These are phyloP conservation scores for Acacia pycnantha DNA, from an alignment of 331 rosid genomes.

Conservation along the genomic window DNA sequence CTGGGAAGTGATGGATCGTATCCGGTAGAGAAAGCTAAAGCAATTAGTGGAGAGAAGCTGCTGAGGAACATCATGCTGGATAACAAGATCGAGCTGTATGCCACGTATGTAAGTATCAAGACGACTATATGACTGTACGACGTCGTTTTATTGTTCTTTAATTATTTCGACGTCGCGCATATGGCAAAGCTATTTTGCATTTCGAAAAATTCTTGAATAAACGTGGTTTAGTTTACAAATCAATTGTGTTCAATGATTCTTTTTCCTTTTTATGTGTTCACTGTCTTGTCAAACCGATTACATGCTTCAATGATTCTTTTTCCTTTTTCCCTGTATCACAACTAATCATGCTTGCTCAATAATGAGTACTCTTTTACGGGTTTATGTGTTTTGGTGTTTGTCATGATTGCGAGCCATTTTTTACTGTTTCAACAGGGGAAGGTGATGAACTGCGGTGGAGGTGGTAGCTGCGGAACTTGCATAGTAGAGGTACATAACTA, in stretches of 20 bases:
- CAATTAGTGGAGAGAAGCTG: slow-evolving; percentile 70
- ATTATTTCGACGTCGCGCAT: not conserved
- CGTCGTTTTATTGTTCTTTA: not conserved
- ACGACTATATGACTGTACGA: not conserved
- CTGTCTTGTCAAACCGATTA: not conserved
- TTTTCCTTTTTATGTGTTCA: not conserved
- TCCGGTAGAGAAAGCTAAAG: slow-evolving; percentile 67
- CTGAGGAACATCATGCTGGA: slow-evolving; percentile 85
- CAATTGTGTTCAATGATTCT: not conserved
- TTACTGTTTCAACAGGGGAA: slow-evolving; percentile 60
- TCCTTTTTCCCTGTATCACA: not conserved
- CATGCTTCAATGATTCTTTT: not conserved
- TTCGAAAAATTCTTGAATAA: not conserved
- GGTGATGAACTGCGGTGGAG: slow-evolving; percentile 93
- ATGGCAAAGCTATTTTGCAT: not conserved
- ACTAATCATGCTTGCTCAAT: not conserved
- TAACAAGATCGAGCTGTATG: slow-evolving; percentile 84
- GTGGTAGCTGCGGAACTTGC: slow-evolving; percentile 96
- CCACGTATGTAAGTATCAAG: slow-evolving; percentile 75
- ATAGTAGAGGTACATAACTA: slow-evolving; percentile 65
- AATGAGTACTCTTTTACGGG: not conserved
- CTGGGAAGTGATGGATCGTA: slow-evolving; percentile 60
- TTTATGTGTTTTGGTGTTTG: not conserved
- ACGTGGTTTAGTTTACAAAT: not conserved
- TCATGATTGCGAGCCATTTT: not conserved